Conservation (phyloP, 2,329 filamentous ascomycete genomes). For the Dryadomyces quercivorus region DNA sequence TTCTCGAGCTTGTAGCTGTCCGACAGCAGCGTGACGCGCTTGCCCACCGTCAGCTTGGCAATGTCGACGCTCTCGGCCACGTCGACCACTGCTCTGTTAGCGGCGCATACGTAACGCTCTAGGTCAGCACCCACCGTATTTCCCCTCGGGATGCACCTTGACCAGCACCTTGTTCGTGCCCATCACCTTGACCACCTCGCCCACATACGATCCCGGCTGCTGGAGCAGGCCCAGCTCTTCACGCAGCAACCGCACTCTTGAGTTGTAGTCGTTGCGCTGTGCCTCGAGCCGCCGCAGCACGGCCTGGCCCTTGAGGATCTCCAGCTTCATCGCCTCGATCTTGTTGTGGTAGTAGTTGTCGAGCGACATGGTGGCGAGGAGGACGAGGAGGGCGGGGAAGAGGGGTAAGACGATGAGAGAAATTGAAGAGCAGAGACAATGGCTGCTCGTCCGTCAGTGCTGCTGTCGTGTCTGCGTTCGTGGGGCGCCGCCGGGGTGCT, state of each 20-base stretch:
- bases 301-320: conserved; percentile 98
- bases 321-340: conserved; percentile 99
- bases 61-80: conserved; percentile 91
- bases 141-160: conserved; percentile 97
- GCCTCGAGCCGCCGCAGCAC: conserved; percentile 90
- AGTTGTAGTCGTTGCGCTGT: conserved; percentile 99
- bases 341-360: conserved; percentile 99
- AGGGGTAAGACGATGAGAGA: neutral
- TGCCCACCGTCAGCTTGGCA: conserved; percentile 88
- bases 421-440: neutral
- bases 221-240: conserved; percentile 94
- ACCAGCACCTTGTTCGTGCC: conserved; percentile 98
- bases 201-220: conserved; percentile 95
- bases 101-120: too few relatives aligned
- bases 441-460: neutral
- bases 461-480: neutral
- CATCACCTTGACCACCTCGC: conserved; percentile 99
- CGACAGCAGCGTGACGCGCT: conserved; percentile 90
- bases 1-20: conserved; percentile 99
- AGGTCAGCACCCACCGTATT: conserved; percentile 79
- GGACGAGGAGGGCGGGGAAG: neutral
- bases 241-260: conserved; percentile 80
- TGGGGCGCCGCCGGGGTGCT: too few relatives aligned
- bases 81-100: conserved; percentile 62
- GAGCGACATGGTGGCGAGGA: conserved; percentile 69